These are phyloP conservation scores for Arachis stenosperma DNA, from an alignment of 306 rosid genomes.

Conservation along the genomic window DNA sequence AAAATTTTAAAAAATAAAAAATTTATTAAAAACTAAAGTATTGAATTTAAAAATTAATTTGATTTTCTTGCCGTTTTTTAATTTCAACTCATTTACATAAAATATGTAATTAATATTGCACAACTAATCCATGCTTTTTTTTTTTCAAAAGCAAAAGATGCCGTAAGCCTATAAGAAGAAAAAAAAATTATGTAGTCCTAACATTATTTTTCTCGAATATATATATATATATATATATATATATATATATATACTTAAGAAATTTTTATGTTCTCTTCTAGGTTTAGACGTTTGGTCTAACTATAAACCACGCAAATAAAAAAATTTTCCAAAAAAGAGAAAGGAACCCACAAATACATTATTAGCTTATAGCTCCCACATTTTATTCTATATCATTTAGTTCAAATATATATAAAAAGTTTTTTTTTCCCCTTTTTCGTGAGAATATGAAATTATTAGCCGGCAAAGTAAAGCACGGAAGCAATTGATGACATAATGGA, in stretches of 20 bases:
- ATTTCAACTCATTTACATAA: no score
- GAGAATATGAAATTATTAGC: neutral
- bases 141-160: no score
- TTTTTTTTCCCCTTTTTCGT: neutral
- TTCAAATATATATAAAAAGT: no score
- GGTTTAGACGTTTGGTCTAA: conserved; percentile 8
- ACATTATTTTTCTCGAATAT: neutral
- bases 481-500: neutral
- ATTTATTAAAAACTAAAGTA: no score
- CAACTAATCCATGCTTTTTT: no score
- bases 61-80: no score
- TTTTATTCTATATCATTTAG: conserved; percentile 19
- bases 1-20: no score
- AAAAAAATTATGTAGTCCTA: conserved; percentile 28
- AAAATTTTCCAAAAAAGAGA: conserved; percentile 10
- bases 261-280: conserved; percentile 27
- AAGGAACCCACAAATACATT: conserved; percentile 6
- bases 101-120: no score
- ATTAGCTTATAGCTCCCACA: neutral
- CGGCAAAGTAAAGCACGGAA: neutral
- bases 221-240: neutral
- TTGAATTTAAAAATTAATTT: no score
- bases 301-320: conserved; percentile 15
- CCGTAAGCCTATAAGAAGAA: no score
- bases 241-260: no score